Base-by-base conservation (phyloP, 176 grass and related monocot species). In the Phoenix dactylifera region DNA sequence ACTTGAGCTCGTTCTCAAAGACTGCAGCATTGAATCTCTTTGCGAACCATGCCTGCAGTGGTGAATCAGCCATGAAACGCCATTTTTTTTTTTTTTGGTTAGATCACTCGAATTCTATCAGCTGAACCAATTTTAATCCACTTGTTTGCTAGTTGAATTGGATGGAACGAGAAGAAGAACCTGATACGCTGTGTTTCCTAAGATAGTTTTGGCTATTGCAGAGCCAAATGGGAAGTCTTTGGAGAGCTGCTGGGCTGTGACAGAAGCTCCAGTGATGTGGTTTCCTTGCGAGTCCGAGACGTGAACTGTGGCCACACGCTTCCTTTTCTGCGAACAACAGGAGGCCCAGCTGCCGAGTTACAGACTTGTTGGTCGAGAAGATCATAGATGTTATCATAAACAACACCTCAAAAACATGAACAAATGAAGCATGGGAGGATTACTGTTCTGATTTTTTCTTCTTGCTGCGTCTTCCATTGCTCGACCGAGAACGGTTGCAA, bases 1-100 rank as follows among this genome's bases (percentile, higher is more conserved):
- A 96, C 62, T 90, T 96, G 20, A 96, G 80, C 80, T 96, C 91
- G 18, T 96, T 90, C 77, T 96, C 91, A 56, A 96, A 96, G 26
- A 96, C 91, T 51, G 91, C 91, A 1, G 80, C 80, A 39, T 96
- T 90, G 63, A 96, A 96, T 58, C 83, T 59, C 61, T 75, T 59
- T 0, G 0, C 16, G 71, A 87, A 96, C 86, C 91, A 96, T 1
- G 81, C 80, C 86, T 95, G 59, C 63, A 71, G 35, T 57, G 60
- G 35, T 53, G 60, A 44, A 44, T 44, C 14, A 44, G 35, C 35
- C 7, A 12, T 44, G 35, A 44, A 3, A 44, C 9, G 7, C 35
- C 35, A 2, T 3, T 44, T 44, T 44, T 39, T 44, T n/a, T 29
- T 29, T 30, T 25, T 25, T 25, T 3, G 28, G 28, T 30, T 30